Percentiles rank a stretch among this genome's conserved stretches.
These are phyloP conservation scores for Cymbomonas tetramitiformis DNA, from an alignment of 139 green algal genomes.

Conservation along the genomic window DNA sequence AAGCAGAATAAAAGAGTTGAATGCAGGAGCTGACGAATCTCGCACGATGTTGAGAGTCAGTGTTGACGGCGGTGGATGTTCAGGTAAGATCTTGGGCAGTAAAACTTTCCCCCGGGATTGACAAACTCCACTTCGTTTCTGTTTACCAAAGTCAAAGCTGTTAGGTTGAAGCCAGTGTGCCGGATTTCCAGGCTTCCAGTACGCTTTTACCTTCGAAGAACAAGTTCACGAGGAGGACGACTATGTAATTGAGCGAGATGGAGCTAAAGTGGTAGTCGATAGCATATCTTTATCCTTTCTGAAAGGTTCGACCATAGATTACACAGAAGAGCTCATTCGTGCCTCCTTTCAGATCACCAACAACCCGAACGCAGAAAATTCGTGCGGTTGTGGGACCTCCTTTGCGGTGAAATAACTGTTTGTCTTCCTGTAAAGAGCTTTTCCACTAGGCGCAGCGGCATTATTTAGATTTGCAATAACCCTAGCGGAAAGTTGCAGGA, in stretches of 20 bases:
- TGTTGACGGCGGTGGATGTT: conserved; percentile 81
- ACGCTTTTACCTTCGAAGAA: conserved; percentile 56
- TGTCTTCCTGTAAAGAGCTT: too few species aligned
- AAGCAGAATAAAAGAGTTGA: too few species aligned
- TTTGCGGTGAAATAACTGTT: conserved; percentile 52
- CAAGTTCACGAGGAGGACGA: conserved; percentile 28
- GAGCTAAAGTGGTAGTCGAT: conserved; percentile 62
- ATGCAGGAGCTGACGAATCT: too few species aligned
- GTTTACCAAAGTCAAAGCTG: too few species aligned
- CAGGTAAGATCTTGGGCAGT: too few species aligned
- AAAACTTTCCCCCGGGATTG: too few species aligned
- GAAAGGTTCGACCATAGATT: conserved; percentile 67
- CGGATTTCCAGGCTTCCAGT: conserved; percentile 93
- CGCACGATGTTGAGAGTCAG: conserved; percentile 52
- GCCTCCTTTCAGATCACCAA: conserved; percentile 59
- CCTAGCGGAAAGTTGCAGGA: too few species aligned
- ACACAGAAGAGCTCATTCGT: conserved; percentile 66
- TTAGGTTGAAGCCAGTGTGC: too few species aligned
- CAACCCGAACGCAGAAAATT: conserved; percentile 62
- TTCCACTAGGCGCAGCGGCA: too few species aligned
- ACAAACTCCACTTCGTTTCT: too few species aligned
- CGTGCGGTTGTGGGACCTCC: conserved; percentile 64
- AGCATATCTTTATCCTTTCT: conserved; percentile 69
- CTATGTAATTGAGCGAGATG: conserved; percentile 57
- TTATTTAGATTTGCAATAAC: too few species aligned